phyloP scores from a whole-genome alignment of 257 asterid species.

The Scutellaria baicalensis region DNA sequence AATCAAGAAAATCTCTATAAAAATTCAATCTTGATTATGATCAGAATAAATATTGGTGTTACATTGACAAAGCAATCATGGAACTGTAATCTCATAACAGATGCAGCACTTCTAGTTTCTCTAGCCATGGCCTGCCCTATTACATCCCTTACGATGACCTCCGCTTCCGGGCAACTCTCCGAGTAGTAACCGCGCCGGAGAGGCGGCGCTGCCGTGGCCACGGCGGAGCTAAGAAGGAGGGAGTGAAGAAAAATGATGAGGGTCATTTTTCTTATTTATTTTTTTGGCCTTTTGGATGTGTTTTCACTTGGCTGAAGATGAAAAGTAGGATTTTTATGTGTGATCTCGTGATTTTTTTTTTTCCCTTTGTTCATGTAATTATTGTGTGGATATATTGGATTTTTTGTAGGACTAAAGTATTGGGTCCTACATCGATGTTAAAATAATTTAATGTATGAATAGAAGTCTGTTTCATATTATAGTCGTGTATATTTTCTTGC shows the following conservation, averaged over 20 bases:
- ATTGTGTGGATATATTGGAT: not conserved
- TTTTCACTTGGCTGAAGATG: not conserved
- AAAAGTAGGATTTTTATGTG: not conserved
- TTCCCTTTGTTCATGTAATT: not conserved
- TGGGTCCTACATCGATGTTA: not conserved
- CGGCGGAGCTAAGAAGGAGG: slow-evolving; percentile 19
- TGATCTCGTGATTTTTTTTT: not conserved
- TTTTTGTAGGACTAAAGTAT: not conserved
- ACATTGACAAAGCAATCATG: slow-evolving; percentile 95
- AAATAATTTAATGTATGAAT: no score
- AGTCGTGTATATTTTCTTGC: no score
- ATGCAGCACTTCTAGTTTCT: slow-evolving; percentile 67
- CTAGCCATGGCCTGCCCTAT: slow-evolving; percentile 49
- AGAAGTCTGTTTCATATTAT: no score
- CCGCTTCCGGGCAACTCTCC: slow-evolving; percentile 66
- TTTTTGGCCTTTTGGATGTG: no score
- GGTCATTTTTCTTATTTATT: no score
- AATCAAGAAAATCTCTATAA: not conserved
- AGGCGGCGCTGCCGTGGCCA: slow-evolving; percentile 11
- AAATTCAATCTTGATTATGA: no score
- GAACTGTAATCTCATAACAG: slow-evolving; percentile 93
- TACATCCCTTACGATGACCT: slow-evolving; percentile 46
- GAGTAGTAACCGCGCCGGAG: slow-evolving; percentile 57
- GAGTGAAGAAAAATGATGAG: slow-evolving; percentile 18
- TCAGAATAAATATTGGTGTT: not conserved